Conservation (phyloP, 192 early-diverging fungal species). For the Linderina pennispora region DNA sequence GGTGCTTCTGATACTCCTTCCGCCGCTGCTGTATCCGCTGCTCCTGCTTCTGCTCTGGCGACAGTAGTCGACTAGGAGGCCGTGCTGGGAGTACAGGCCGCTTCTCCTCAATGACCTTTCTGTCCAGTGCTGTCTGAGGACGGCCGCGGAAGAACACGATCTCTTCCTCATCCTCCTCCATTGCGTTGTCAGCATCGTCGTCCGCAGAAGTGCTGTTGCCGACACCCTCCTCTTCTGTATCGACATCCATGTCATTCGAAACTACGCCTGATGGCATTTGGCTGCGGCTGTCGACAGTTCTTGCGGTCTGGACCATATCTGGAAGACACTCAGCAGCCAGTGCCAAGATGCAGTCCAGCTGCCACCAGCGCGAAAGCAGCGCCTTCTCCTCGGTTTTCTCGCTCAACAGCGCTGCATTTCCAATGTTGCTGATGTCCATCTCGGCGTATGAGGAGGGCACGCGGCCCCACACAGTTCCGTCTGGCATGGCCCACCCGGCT, state of each 20-base stretch:
- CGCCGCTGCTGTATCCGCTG: too few species aligned
- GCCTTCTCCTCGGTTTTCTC: neutral
- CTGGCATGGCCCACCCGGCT: conserved; percentile 38
- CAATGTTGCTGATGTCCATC: neutral
- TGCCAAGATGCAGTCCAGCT: conserved; percentile 15
- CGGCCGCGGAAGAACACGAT: neutral
- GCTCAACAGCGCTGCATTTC: neutral
- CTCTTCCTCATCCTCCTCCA: neutral
- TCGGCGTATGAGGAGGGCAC: too few species aligned
- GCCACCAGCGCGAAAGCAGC: conserved; percentile 19
- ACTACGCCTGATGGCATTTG: too few species aligned
- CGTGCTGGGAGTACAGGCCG: too few species aligned
- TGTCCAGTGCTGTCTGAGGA: too few species aligned
- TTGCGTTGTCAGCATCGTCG: neutral
- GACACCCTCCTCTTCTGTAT: neutral
- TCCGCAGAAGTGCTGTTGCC: neutral
- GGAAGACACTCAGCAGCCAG: conserved; percentile 19
- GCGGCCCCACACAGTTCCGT: conserved; percentile 33
- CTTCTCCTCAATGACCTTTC: too few species aligned
- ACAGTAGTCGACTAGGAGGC: too few species aligned
- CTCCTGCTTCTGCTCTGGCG: too few species aligned
- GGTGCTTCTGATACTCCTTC: too few species aligned
- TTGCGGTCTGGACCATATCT: too few species aligned
- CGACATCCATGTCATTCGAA: too few species aligned
- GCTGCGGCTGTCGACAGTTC: too few species aligned